Evolutionary conservation across 140 eudicot genomes (phyloP), one percentile per base, ranked within the genome.

Genomic region (Ambrosia hybrid): DNA sequence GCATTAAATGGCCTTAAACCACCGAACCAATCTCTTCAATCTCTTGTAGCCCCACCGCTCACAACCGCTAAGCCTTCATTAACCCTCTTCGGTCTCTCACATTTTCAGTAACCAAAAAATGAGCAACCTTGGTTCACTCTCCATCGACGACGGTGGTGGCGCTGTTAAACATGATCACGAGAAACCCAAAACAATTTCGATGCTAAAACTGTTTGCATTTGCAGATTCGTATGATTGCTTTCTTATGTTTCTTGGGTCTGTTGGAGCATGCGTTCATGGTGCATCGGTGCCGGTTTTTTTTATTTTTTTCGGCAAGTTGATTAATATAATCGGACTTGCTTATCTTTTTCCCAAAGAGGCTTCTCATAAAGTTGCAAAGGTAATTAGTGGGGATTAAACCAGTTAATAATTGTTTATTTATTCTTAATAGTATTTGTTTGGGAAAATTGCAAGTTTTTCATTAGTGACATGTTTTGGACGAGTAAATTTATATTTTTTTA

Each of bases 231-330:
- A 85, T 51, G 98, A 93, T 69, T 93, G 76, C 39, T 69, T 89
- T 14, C 88, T 93, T 2, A 93, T 93, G 98, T 56, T 81, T 71
- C 17, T 89, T 43, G 98, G 98, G 21, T 87, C 95, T 2, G 9
- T 89, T 11, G 96, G 98, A 0, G 98, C 98, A 30, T 85, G 91
- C 64, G 68, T 87, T 60, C 98, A 93, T 21, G 98, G 98, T 15
- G 98, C 93, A 39, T 93, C 98, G 45, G 96, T 93, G 17, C 98
- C 98, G 3, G 92, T 93, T 59, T 93, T 93, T 86, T 93, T 93
- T 64, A 89, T 93, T 16, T 93, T 93, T 87, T 93, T 93, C 11
- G 98, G 98, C 3, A 93, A 93, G 72, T 45, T 93, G 78, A 93
- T 93, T 8, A 88, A 93, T 59, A 84, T 94, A 13, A 85, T 90